Evolutionary conservation across 805 yeast species (phyloP), one percentile per base, ranked within the genome.

Genomic region (Wickerhamiella galacta): DNA sequence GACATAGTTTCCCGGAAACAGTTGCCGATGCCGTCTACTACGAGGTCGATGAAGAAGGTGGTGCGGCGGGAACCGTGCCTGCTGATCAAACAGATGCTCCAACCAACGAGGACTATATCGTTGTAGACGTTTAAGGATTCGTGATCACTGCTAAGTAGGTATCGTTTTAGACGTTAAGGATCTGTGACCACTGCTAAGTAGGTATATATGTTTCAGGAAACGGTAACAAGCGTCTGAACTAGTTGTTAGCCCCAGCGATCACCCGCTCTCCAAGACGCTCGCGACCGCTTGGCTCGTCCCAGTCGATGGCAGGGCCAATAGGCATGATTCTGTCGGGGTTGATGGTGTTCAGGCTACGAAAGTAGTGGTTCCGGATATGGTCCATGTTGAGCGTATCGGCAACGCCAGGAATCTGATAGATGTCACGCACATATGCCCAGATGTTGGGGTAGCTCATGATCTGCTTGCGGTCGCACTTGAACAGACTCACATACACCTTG

Each of bases 401-500:
- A 58, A 87, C 79, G 7, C 75, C 81, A 14, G 72, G 71, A 36
- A 66, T 48, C 32, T 64, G 61, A 58, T 85, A 90, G 46, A 90
- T 64, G 43, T 77, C 70, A 44, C 77, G 64, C 45, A 85, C 54
- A 93, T 93, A 87, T 39, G 70, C 60, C 56, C 82, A 76, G 34
- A 85, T 55, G 45, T 63, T 57, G 16, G 95, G 95, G 53, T 71
- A 87, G 41, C 81, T 79, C 27, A 48, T 53, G 46, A 87, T 78
- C 63, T 74, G 76, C 30, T 74, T 74, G 39, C 82, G 54, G 55
- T 87, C 87, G 55, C 94, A 80, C 58, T 87, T 90, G 70, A 87
- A 90, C 55, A 87, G 95, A 56, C 85, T 94, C 34, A 77, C 87
- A 51, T 87, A 87, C 16, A 83, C 93, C 1, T 92, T 78, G 53